Conservation (phyloP, 495 filamentous ascomycete genomes). For the Lepidopterella palustris region DNA sequence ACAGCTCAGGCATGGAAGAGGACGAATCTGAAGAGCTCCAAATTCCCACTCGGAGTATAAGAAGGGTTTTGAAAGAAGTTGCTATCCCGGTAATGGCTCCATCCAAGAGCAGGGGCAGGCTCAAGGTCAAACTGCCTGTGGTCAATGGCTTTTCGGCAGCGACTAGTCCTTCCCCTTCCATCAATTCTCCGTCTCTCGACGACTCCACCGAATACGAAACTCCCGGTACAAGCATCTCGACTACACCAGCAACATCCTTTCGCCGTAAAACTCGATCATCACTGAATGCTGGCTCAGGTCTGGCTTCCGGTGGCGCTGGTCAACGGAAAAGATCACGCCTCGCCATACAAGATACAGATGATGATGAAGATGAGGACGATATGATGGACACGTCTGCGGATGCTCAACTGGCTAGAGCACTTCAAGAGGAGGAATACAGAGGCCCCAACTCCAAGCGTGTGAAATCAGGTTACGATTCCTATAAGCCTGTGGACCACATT, state of each 20-base stretch:
- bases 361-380: slow-evolving; percentile 33
- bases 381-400: slow-evolving; percentile 42
- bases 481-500: slow-evolving; percentile 11
- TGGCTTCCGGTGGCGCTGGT: slow-evolving; percentile 2
- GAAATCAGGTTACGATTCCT: slow-evolving; percentile 15
- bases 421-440: slow-evolving; percentile 59
- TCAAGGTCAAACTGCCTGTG: slow-evolving; percentile 1
- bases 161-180: slow-evolving; percentile 22
- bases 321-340: slow-evolving; percentile 24
- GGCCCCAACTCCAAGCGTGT: slow-evolving; percentile 28
- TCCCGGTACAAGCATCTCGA: slow-evolving; percentile 65
- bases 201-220: slow-evolving; percentile 62
- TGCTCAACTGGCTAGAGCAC: slow-evolving; percentile 49
- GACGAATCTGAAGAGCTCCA: slow-evolving; percentile 5
- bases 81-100: slow-evolving; percentile 10
- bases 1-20: slow-evolving; percentile 14
- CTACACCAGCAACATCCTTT: slow-evolving; percentile 45
- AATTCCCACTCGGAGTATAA: not conserved
- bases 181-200: slow-evolving; percentile 34
- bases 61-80: slow-evolving; percentile 19
- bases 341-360: slow-evolving; percentile 37
- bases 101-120: not conserved
- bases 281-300: slow-evolving; percentile 17
- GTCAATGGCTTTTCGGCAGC: slow-evolving; percentile 4
- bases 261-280: slow-evolving; percentile 30